These are phyloP conservation scores for Ettlia oleoabundans DNA, from an alignment of 139 green algal species.

Conservation along the genomic window DNA sequence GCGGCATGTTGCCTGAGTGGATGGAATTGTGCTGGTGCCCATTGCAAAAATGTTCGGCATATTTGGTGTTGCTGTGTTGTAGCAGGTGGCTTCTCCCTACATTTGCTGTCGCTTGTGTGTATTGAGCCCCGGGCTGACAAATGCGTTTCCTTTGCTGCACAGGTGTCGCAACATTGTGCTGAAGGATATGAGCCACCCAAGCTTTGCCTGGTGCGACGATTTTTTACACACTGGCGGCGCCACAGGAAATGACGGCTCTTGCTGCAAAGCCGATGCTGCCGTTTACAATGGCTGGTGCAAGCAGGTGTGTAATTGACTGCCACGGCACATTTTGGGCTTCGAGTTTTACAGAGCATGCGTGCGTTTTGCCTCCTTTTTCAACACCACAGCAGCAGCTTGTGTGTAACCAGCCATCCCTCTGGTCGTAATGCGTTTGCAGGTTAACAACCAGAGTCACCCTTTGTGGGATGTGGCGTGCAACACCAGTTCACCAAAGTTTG, in stretches of 20 bases:
- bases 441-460: slow-evolving; percentile 6
- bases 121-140: no score
- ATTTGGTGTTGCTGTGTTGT: no score
- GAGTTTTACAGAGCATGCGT: no score
- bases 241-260: slow-evolving; percentile 44
- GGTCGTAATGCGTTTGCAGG: background rate
- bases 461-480: slow-evolving; percentile 52
- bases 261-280: slow-evolving; percentile 65
- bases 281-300: slow-evolving; percentile 55
- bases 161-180: slow-evolving; percentile 50
- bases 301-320: slow-evolving; percentile 19
- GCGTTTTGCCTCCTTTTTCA: background rate
- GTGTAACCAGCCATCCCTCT: background rate
- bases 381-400: no score
- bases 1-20: no score
- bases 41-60: no score
- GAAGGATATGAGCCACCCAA: background rate
- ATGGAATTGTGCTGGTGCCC: no score
- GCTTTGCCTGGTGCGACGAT: slow-evolving; percentile 54
- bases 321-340: no score
- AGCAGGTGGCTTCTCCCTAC: no score
- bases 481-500: slow-evolving; percentile 46
- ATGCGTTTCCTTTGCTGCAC: background rate
- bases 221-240: slow-evolving; percentile 52
- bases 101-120: no score